Conservation (phyloP, 106 monocot species). For the Allium fistulosum region DNA sequence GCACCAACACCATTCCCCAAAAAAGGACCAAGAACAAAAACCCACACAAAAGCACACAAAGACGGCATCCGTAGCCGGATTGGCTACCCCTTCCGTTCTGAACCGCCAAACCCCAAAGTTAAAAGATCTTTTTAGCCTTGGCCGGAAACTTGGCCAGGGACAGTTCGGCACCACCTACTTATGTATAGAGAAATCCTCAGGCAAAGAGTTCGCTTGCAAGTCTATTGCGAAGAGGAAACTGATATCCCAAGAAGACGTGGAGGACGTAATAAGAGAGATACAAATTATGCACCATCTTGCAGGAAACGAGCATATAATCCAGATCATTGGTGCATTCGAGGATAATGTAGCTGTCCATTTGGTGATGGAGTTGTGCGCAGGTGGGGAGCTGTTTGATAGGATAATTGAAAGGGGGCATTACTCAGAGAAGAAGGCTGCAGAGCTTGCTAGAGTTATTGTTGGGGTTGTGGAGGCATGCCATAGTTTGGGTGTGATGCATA, state of each 20-base stretch:
- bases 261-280: conserved; percentile 52
- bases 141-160: conserved; percentile 51
- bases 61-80: conserved; percentile 28
- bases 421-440: conserved; percentile 48
- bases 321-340: conserved; percentile 46
- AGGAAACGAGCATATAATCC: conserved; percentile 40
- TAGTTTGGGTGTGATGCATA: conserved; percentile 49
- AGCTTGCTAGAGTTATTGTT: conserved; percentile 40
- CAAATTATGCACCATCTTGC: conserved; percentile 51
- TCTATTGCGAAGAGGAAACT: conserved; percentile 58
- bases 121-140: conserved; percentile 40
- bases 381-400: conserved; percentile 52
- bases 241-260: conserved; percentile 37
- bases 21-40: conserved; percentile 7
- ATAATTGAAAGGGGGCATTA: conserved; percentile 49
- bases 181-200: conserved; percentile 41
- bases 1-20: not conserved
- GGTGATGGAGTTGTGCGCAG: conserved; percentile 57
- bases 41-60: conserved; percentile 4
- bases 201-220: conserved; percentile 47
- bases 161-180: conserved; percentile 60
- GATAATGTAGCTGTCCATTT: conserved; percentile 56
- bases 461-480: conserved; percentile 48
- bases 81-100: conserved; percentile 31
- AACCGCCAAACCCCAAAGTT: conserved; percentile 32